phyloP scores from a whole-genome alignment of 2,329 filamentous ascomycete species.

The Periconia digitata region DNA sequence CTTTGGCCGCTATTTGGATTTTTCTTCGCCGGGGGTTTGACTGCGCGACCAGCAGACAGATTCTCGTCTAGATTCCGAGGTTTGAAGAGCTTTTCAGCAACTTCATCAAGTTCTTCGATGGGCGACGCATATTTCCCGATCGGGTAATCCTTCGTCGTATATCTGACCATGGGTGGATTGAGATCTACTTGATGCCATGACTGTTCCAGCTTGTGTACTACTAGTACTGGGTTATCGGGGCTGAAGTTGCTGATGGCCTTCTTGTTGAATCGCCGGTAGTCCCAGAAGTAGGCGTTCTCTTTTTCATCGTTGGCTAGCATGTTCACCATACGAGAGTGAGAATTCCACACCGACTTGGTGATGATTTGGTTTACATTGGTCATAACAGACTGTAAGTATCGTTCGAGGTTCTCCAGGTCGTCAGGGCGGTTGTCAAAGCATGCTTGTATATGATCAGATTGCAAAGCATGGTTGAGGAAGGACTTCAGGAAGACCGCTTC shows the following conservation, averaged over 20 bases:
- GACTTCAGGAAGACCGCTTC: constrained; percentile 24
- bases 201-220: constrained; percentile 17
- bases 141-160: constrained; percentile 20
- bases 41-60: constrained; percentile 11
- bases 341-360: constrained; percentile 27
- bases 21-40: constrained; percentile 8
- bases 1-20: constrained; percentile 7
- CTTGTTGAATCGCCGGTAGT: constrained; percentile 14
- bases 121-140: constrained; percentile 11
- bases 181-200: constrained; percentile 21
- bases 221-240: constrained; percentile 8
- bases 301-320: constrained; percentile 21
- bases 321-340: constrained; percentile 20
- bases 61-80: neutral
- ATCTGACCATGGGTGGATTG: constrained; percentile 20
- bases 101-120: constrained; percentile 20
- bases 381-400: constrained; percentile 19
- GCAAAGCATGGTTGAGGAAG: constrained; percentile 23
- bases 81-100: constrained; percentile 10
- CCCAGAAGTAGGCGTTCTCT: constrained; percentile 19
- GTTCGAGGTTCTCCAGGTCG: constrained; percentile 2
- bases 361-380: constrained; percentile 19
- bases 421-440: constrained; percentile 8
- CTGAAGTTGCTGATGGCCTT: constrained; percentile 16
- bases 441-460: constrained; percentile 14